Percentiles rank a stretch among this genome's conserved stretches.
These are phyloP conservation scores for Colletotrichum zoysiae DNA, from an alignment of 2,329 filamentous ascomycete genomes.

Conservation along the genomic window DNA sequence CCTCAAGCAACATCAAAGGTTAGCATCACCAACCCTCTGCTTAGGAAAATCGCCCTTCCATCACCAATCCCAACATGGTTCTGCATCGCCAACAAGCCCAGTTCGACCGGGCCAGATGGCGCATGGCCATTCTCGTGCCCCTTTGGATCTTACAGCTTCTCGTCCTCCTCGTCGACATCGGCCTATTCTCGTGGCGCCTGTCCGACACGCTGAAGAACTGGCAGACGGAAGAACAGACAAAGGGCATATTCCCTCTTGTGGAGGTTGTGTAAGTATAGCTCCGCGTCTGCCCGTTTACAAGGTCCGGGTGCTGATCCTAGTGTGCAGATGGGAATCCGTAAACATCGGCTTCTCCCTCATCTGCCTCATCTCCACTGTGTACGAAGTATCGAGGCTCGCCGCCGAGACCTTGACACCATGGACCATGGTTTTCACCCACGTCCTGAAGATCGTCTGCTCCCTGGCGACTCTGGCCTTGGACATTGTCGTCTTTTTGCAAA, in stretches of 20 bases:
- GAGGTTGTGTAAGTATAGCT: conserved; percentile 63
- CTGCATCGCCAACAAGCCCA: conserved; percentile 65
- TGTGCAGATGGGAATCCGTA: conserved; percentile 64
- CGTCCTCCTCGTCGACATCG: conserved; percentile 61
- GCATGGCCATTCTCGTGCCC: conserved; percentile 60
- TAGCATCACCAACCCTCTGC: conserved; percentile 21
- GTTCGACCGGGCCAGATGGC: conserved; percentile 66
- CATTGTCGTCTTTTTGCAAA: conserved; percentile 62
- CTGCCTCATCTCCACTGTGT: conserved; percentile 59
- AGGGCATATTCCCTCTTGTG: conserved; percentile 57
- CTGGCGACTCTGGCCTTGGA: conserved; percentile 63
- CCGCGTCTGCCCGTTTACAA: not conserved
- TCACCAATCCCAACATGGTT: conserved; percentile 49
- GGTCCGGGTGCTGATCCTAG: conserved; percentile 24
- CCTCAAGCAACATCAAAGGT: conserved; percentile 25
- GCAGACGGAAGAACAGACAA: conserved; percentile 53
- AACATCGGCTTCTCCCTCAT: conserved; percentile 64
- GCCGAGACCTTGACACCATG: conserved; percentile 67
- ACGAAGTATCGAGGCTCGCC: conserved; percentile 61
- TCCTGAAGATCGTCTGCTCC: conserved; percentile 63
- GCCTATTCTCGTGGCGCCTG: conserved; percentile 66
- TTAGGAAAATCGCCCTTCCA: conserved; percentile 4
- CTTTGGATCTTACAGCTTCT: conserved; percentile 63
- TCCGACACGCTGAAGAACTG: conserved; percentile 60
- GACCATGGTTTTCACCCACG: conserved; percentile 64